Conservation (phyloP, 352 stramenopile genomes). For the Globisporangium polare region DNA sequence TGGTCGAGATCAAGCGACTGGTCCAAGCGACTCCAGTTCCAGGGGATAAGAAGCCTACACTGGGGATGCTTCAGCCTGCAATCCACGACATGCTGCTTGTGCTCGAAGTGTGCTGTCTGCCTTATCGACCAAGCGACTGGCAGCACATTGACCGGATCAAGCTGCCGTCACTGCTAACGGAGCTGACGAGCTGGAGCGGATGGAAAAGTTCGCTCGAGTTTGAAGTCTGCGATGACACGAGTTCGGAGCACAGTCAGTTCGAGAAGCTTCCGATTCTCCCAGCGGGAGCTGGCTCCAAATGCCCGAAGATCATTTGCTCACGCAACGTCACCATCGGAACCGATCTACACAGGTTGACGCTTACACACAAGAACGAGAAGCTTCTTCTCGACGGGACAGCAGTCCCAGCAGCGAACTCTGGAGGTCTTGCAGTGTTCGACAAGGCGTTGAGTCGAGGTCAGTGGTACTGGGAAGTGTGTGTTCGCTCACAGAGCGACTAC, state of each 20-base stretch:
- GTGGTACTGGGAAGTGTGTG: slow-evolving; percentile 83
- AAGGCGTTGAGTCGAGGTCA: slow-evolving; percentile 49
- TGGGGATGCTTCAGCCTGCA: slow-evolving; percentile 35
- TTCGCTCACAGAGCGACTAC: slow-evolving; percentile 38
- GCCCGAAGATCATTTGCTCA: slow-evolving; percentile 70
- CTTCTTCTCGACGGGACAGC: not conserved
- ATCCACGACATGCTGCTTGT: slow-evolving; percentile 72
- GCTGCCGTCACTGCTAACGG: slow-evolving; percentile 57
- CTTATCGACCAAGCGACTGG: slow-evolving; percentile 65
- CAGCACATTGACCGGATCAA: slow-evolving; percentile 49
- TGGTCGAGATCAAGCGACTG: slow-evolving; percentile 36
- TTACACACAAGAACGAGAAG: slow-evolving; percentile 28
- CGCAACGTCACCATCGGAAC: slow-evolving; percentile 58
- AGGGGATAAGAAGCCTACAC: slow-evolving; percentile 17
- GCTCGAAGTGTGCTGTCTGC: slow-evolving; percentile 77
- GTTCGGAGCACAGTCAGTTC: slow-evolving; percentile 22
- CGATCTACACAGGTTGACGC: slow-evolving; percentile 59
- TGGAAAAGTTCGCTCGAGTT: slow-evolving; percentile 71
- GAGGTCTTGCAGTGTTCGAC: slow-evolving; percentile 67
- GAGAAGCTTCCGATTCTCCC: slow-evolving; percentile 55
- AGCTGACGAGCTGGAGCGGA: slow-evolving; percentile 68
- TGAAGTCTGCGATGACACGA: slow-evolving; percentile 36
- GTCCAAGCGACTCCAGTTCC: slow-evolving; percentile 17
- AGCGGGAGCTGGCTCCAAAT: slow-evolving; percentile 44
- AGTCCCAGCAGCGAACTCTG: slow-evolving; percentile 2